Base-by-base conservation (phyloP, 352 stramenopile species). In the Blastocystis sp. region DNA sequence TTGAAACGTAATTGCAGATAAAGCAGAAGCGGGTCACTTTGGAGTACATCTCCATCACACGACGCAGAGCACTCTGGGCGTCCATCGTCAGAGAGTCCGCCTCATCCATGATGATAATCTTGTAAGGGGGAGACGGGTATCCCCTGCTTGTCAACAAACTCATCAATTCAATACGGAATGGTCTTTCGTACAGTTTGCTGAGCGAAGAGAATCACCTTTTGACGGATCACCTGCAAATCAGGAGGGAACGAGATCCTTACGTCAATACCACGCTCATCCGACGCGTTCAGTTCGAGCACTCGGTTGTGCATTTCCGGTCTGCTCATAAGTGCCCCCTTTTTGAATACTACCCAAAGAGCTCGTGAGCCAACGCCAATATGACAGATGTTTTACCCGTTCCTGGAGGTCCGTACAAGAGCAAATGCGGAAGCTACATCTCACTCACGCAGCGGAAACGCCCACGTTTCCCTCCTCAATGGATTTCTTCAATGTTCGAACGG, bases 1-100 rank as follows among this genome's bases (percentile, higher is more conserved):
- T 98, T 90, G 93, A 97, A 76, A 98, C 96, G 91, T 98, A 98
- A 92, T 98, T 98, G 90, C 96, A 98, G 89, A 98, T 98, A 61
- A 98, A 92, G 89, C 96, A 98, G 91, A 98, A 98, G 43, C 96
- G 94, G 62, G 95, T 94, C 90, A 98, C 98, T 89, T 96, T 96
- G 19, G 95, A 98, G 92, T 98, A 98, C 90, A 98, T 97, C 89
- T 98, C 96, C 89, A 98, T 98, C 34, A 98, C 94, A 90, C 91
- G 28, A 86, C 17, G 28, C 28, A 89, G 38, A 45, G 84, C 61
- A 53, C 66, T 69, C 62, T 98, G 96, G 9, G 96, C 96, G 90
- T 98, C 95, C 64, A 93, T 95, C 4, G 96, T 98, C 95, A 98
- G 98, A 60, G 94, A 96, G 90, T 98, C 96, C 19, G 95, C 95